Conservation (phyloP, 2,329 filamentous ascomycete species). For the Colletotrichum sidae region DNA sequence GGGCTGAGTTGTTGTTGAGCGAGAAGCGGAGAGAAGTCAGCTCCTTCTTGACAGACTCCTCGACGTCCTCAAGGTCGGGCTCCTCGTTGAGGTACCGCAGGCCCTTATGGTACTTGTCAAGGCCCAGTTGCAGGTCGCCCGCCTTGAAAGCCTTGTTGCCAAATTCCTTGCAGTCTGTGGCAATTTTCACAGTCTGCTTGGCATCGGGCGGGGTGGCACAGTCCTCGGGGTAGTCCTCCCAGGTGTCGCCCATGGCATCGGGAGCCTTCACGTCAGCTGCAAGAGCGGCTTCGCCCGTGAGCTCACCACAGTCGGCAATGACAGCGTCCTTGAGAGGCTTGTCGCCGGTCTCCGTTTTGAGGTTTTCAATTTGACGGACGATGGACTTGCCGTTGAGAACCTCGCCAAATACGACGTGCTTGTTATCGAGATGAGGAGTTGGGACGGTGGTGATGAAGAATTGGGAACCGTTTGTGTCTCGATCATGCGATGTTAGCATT, state of each 20-base stretch:
- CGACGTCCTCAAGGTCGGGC: constrained; percentile 78
- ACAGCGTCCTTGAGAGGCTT: constrained; percentile 80
- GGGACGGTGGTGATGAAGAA: constrained; percentile 97
- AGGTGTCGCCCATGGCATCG: constrained; percentile 87
- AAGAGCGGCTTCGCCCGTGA: constrained; percentile 77
- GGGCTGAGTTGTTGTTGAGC: constrained; percentile 88
- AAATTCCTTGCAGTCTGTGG: constrained; percentile 86
- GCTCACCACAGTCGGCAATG: constrained; percentile 88
- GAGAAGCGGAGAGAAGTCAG: constrained; percentile 81
- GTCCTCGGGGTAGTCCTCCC: constrained; percentile 97
- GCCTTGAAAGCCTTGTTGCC: constrained; percentile 94
- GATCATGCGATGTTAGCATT: constrained; percentile 20
- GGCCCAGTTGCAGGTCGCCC: constrained; percentile 74
- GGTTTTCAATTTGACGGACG: constrained; percentile 89
- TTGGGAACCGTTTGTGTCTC: constrained; percentile 94
- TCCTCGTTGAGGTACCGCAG: constrained; percentile 90
- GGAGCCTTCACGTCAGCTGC: constrained; percentile 75
- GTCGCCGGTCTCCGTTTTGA: constrained; percentile 78
- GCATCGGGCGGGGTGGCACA: constrained; percentile 72
- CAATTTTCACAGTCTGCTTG: constrained; percentile 79
- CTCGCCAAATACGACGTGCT: constrained; percentile 97
- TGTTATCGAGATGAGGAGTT: constrained; percentile 94
- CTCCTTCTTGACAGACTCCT: constrained; percentile 73
- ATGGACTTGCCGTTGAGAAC: constrained; percentile 93
- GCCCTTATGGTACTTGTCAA: constrained; percentile 96